phyloP scores from a whole-genome alignment of 1,139 yeast species.

The Saccharomyces hybrid region DNA sequence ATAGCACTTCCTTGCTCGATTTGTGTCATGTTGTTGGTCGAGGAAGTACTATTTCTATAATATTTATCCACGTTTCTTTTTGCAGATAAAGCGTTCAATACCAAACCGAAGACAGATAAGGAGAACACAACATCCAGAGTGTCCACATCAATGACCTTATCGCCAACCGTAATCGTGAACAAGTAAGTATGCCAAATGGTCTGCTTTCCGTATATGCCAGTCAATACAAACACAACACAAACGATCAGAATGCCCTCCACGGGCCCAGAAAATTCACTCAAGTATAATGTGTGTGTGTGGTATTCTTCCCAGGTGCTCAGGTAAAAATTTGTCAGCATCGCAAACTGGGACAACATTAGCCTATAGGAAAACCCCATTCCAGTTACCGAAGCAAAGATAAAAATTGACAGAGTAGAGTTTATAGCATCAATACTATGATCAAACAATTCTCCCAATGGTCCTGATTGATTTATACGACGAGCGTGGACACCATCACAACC shows the following conservation, averaged over 20 bases:
- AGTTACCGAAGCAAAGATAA: slow-evolving; percentile 63
- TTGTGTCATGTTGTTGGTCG: slow-evolving; percentile 14
- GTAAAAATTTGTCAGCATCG: slow-evolving; percentile 72
- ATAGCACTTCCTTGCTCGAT: slow-evolving; percentile 39
- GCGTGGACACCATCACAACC: slow-evolving; percentile 97
- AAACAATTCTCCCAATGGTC: slow-evolving; percentile 88
- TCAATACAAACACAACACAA: slow-evolving; percentile 44
- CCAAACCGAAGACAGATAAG: slow-evolving; percentile 38
- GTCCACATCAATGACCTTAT: slow-evolving; percentile 13
- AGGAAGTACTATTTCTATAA: slow-evolving; percentile 35
- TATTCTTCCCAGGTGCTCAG: slow-evolving; percentile 93
- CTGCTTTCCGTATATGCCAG: slow-evolving; percentile 65
- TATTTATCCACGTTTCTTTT: slow-evolving; percentile 55
- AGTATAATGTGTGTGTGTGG: slow-evolving; percentile 74
- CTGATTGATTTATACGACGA: slow-evolving; percentile 82
- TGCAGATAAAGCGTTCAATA: slow-evolving; percentile 66
- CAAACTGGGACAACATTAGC: slow-evolving; percentile 62
- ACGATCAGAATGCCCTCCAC: slow-evolving; percentile 84
- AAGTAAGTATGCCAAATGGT: slow-evolving; percentile 46
- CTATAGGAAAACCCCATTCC: slow-evolving; percentile 63
- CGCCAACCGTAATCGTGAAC: slow-evolving; percentile 12
- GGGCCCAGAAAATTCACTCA: slow-evolving; percentile 82
- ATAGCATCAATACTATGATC: slow-evolving; percentile 91
- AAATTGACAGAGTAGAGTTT: slow-evolving; percentile 71
- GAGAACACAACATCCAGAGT: slow-evolving; percentile 20